A percentile compares a stretch with the other conserved stretches of the same genome.
These are phyloP conservation scores for Microdochium bolleyi DNA, from an alignment of 2,329 filamentous ascomycete species.

Conservation along the genomic window DNA sequence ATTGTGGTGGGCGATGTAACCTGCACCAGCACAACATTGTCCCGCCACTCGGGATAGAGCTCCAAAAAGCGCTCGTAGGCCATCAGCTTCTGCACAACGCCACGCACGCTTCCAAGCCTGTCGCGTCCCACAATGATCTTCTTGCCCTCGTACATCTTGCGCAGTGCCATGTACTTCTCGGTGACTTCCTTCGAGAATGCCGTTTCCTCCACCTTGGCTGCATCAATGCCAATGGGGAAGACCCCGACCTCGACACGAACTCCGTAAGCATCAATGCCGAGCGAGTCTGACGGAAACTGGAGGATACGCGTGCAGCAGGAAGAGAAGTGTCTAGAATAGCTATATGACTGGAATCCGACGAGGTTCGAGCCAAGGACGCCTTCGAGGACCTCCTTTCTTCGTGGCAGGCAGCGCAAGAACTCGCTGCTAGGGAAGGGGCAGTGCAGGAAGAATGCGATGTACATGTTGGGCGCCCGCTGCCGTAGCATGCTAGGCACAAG, in stretches of 20 bases:
- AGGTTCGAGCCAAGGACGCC: conserved; percentile 88
- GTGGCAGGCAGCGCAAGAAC: conserved; percentile 81
- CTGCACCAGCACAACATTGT: conserved; percentile 88
- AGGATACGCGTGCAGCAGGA: conserved; percentile 89
- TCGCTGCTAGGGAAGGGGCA: conserved; percentile 94
- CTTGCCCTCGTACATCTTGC: conserved; percentile 74
- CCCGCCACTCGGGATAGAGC: conserved; percentile 83
- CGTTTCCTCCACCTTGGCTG: conserved; percentile 64
- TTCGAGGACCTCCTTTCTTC: conserved; percentile 83
- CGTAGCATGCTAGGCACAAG: conserved; percentile 82
- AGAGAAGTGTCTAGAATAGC: conserved; percentile 89
- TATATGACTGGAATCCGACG: conserved; percentile 91
- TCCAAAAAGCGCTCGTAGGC: conserved; percentile 91
- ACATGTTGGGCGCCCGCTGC: conserved; percentile 78
- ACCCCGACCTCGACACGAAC: conserved; percentile 85
- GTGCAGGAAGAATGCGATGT: conserved; percentile 92
- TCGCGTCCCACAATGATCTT: conserved; percentile 94
- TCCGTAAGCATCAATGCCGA: conserved; percentile 83
- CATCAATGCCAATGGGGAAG: conserved; percentile 92
- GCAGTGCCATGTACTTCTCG: conserved; percentile 64
- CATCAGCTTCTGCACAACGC: conserved; percentile 92
- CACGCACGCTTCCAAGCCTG: conserved; percentile 84
- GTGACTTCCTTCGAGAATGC: conserved; percentile 67
- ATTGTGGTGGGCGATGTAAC: conserved; percentile 83
- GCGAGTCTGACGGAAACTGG: conserved; percentile 79